A percentile compares a stretch with the other conserved stretches of the same genome.
These are phyloP conservation scores for Chlorella sp. DNA, from an alignment of 139 green algal genomes.

Conservation along the genomic window DNA sequence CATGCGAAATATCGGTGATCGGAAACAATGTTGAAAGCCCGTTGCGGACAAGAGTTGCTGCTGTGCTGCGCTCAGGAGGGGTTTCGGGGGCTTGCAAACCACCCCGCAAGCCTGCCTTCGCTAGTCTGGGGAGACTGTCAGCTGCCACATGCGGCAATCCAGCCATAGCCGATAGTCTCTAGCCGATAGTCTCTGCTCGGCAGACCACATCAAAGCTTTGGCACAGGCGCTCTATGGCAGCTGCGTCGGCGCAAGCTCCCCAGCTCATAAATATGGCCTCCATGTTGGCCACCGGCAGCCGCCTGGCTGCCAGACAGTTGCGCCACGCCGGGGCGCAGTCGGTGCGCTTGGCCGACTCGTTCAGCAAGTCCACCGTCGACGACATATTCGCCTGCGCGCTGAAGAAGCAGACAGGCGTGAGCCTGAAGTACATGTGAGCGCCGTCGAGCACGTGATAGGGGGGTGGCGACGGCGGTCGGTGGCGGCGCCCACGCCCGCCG, in stretches of 20 bases:
- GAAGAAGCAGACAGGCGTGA: slow-evolving; percentile 97
- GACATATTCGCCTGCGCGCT: slow-evolving; percentile 91
- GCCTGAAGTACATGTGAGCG: slow-evolving; percentile 86
- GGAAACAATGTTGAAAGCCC: no score
- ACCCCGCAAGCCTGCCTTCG: no score
- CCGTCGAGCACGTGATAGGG: background rate
- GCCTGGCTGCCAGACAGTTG: background rate
- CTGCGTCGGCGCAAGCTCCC: background rate
- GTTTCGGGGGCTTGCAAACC: no score
- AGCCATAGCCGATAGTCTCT: no score
- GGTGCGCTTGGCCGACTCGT: slow-evolving; percentile 19
- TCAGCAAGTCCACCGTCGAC: slow-evolving; percentile 71
- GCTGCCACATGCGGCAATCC: no score
- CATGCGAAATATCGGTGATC: no score
- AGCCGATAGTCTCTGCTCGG: no score
- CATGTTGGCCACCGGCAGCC: background rate
- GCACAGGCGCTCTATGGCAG: background rate
- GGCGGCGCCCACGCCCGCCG: background rate
- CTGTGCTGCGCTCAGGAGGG: no score
- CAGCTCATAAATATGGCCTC: background rate
- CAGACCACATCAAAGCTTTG: no score
- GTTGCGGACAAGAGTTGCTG: no score
- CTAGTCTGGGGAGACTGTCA: no score
- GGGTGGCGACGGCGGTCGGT: background rate
- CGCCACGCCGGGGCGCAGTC: background rate